Evolutionary conservation across 176 grass and related monocot species (phyloP), one percentile per base, ranked within the genome.

Genomic region (Raddia guianensis): DNA sequence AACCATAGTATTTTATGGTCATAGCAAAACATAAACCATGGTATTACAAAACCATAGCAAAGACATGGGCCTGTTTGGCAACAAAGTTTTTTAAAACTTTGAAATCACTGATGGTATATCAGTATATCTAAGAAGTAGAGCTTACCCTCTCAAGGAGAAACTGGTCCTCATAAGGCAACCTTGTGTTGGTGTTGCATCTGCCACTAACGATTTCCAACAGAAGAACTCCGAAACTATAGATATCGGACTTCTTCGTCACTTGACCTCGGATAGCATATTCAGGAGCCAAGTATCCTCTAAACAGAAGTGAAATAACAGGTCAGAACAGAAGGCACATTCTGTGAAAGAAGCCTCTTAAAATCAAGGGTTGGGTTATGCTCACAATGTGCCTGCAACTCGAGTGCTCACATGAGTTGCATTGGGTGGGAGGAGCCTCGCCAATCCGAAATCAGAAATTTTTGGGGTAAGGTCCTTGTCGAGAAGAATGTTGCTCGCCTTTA

Each of bases 401-500:
- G 91, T 97, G 94, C 94, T 97, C 34, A 97, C 78, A 84, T 97
- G 94, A 37, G 94, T 90, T 66, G 82, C 86, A 66, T 97, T 90
- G 46, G 89, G 76, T 60, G 91, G 89, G 50, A 86, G 88, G 55
- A 97, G 87, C 69, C 73, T 94, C 19, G 94, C 94, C 72, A 97
- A 83, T 46, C 94, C 94, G 2, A 97, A 97, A 87, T 97, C 91
- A 32, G 91, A 97, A 63, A 97, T 94, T 76, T 90, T 97, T 0
- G 94, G 89, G 0, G 87, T 87, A 16, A 97, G 89, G 73, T 94
- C 89, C 47, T 47, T 86, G 80, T 92, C 94, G 7, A 97, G 89
- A 88, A 97, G 89, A 88, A 97, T 97, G 80, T 97, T 97, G 82
- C 94, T 97, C 3, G 94, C 94, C 71, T 97, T 97, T 27, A 97